Evolutionary conservation across 2,329 filamentous ascomycete genomes (phyloP), one percentile per base, ranked within the genome.

Genomic region (Tolypocladium nubicola): DNA sequence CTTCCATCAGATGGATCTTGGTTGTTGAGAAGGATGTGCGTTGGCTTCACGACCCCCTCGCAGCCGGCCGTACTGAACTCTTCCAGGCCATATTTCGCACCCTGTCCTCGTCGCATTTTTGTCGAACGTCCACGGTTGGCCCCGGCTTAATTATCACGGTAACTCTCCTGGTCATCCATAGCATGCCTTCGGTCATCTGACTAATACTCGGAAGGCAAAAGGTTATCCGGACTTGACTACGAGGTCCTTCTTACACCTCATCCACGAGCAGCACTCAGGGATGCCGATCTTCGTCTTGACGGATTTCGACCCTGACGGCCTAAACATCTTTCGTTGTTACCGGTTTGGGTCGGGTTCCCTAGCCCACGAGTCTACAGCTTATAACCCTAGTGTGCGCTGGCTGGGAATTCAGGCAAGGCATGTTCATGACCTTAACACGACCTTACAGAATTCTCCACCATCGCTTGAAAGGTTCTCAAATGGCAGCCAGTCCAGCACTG

Each of bases 151-250:
- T 90, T 0, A 64, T 92, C 26, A 92, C 89, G 4, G 87, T 87
- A 73, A n/a, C 19, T 52, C 11, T 8, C 47, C 19, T 19, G 3
- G n/a, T 21, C 19, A 33, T 33, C 45, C 16, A 16, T 38, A 38
- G 40, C n/a, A 45, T 13, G 38, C 38, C 13, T 11, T 10, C 1
- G 21, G n/a, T 9, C 11, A 5, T 30, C 13, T 37, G 41, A 49
- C 41, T 38, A 30, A 47, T 30, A 21, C 7, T 8, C 8, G 2
- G 3, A 56, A 90, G 86, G 89, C 84, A 1, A 94, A 92, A 75
- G 90, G 90, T 2, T 94, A 90, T 65, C 89, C 90, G 0, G 90
- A 94, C 63, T 73, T 93, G 53, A 78, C 80, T 1, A 90, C 88
- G 0, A 77, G 87, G 9, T 77, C 78, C 19, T 85, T 93, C 56